Base-by-base conservation (phyloP, 495 filamentous ascomycete species). In the Glutinoglossum americanum region DNA sequence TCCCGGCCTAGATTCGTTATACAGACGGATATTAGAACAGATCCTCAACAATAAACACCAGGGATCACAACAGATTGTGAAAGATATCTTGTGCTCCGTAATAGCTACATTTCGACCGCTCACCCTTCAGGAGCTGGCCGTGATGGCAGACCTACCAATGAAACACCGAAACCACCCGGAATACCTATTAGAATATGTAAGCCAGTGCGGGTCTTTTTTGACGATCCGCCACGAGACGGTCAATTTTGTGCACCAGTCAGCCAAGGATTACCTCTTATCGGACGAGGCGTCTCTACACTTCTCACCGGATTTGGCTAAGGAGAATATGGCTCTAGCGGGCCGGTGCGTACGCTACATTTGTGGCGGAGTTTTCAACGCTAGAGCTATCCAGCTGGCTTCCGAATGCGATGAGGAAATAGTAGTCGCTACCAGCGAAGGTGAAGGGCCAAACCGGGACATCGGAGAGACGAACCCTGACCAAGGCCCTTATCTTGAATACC, bases 241-340 rank as follows among this genome's bases (percentile, higher is more conserved):
- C 51, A 21, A 32, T 21, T 37, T 54, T 27, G 51, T 54, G 4
- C 51, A 54, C 17, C 51, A 32, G 33, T 54, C 51, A 15, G 51
- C 33, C 3, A 54, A 54, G 51, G 51, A 54, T 19, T 54, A 32
- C 51, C 28, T 54, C n/a, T n/a, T n/a, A n/a, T n/a, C n/a, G n/a
- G n/a, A n/a, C n/a, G n/a, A n/a, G n/a, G n/a, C n/a, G n/a, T n/a
- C n/a, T n/a, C n/a, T n/a, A n/a, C n/a, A n/a, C n/a, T n/a, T n/a
- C n/a, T n/a, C n/a, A n/a, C n/a, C n/a, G n/a, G n/a, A n/a, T n/a
- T n/a, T n/a, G n/a, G n/a, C n/a, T n/a, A n/a, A n/a, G n/a, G n/a
- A n/a, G n/a, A n/a, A n/a, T n/a, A n/a, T n/a, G n/a, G n/a, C n/a
- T n/a, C n/a, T n/a, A n/a, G n/a, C n/a, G n/a, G n/a, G n/a, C n/a